phyloP scores from a whole-genome alignment of 164 flowering plant species.

The Chloranthus sessilifolius region DNA sequence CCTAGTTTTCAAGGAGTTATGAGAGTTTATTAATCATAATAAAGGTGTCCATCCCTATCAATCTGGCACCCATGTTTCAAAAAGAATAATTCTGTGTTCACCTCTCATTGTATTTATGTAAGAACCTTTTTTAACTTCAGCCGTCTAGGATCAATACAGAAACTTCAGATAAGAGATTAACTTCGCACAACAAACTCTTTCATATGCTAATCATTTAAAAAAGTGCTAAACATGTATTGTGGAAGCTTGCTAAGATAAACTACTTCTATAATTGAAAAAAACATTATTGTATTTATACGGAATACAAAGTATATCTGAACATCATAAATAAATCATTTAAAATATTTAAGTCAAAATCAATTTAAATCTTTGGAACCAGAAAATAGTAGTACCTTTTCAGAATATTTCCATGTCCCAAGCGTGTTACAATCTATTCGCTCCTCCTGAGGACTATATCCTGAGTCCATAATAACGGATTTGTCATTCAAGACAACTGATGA shows the following conservation, averaged over 20 bases:
- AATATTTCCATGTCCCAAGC: not conserved
- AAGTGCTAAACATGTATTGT: not conserved
- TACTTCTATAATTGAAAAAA: not conserved
- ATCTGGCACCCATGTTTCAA: too few relatives aligned
- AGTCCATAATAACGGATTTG: conserved; percentile 9
- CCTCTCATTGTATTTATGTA: too few relatives aligned
- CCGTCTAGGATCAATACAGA: not conserved
- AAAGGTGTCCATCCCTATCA: too few relatives aligned
- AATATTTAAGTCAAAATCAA: not conserved
- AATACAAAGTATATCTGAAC: too few relatives aligned
- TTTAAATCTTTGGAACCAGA: not conserved
- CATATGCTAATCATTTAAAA: not conserved
- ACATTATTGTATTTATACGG: not conserved
- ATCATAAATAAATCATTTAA: not conserved
- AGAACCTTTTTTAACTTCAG: too few relatives aligned
- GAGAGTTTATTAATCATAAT: too few relatives aligned
- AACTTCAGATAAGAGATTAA: not conserved
- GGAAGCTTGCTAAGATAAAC: not conserved
- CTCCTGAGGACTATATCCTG: conserved; percentile 22
- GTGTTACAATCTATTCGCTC: conserved; percentile 16
- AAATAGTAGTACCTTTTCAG: not conserved
- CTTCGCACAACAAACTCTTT: too few relatives aligned
- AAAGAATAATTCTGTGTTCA: too few relatives aligned
- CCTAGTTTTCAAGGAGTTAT: too few relatives aligned
- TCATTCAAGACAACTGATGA: conserved; percentile 9